Evolutionary conservation across 805 yeast genomes (phyloP), one percentile per base, ranked within the genome.

Genomic region (Candida anglica): DNA sequence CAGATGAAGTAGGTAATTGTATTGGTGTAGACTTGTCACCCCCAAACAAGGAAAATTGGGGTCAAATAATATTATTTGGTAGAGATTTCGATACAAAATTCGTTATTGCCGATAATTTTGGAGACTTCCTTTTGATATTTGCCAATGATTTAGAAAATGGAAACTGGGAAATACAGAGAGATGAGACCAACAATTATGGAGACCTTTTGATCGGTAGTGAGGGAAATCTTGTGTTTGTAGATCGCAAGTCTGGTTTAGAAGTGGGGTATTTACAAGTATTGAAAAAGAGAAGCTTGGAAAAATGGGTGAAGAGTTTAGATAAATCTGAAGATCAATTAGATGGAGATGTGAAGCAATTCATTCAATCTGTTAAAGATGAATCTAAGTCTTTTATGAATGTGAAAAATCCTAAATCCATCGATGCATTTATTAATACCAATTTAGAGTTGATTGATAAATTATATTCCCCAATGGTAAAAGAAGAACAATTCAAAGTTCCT

Each of bases 1-100:
- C 91, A 31, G 98, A 91, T 56, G 79, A 76, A 34, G 81, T 79
- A 15, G 98, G 98, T 29, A 91, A 91, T 63, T 89, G 88, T 57
- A 80, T 91, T 43, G 98, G 88, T 33, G 67, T 93, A 11, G 98
- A 91, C 61, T 70, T 91, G 39, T 56, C 67, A 7, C 65, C 67
- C 1, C 96, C 87, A 6, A 73, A 80, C 7, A 62, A 63, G 18
- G 67, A 66, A 2, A 71, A 67, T 38, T 79, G 84, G 75, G 98
- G 98, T 24, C 98, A 91, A 63, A 82, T 93, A 14, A 91, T 91
- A 42, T 53, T 89, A 35, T 91, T 86, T 58, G 98, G 98, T 25
- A 79, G 97, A 52, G 98, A 91, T 44, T 91, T 80, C 53, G 98
- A 91, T 63, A 77, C 84, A 24, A 91, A 91, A 56, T 87, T 75